Evolutionary conservation across 768 basidiomycete genomes (phyloP), one percentile per base, ranked within the genome.

Genomic region (Clitopilus hobsonii): DNA sequence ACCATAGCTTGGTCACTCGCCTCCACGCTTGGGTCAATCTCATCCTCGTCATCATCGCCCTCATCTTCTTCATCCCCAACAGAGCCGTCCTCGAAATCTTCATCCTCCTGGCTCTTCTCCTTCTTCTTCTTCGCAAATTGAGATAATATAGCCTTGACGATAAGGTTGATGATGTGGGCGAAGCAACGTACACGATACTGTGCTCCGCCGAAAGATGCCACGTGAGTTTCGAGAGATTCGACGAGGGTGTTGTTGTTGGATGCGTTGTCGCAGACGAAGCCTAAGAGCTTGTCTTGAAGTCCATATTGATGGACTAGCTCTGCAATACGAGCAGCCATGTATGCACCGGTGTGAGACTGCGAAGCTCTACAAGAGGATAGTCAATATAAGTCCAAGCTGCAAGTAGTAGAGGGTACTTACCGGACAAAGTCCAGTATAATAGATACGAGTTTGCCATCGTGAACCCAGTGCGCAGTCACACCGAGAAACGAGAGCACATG

Each of bases 401-500:
- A 20, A 20, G 18, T 18, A 41, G 6, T 41, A 41, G 6, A 6
- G 18, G n/a, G 16, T 38, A 51, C 56, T 18, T 30, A 62, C 60
- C 54, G 56, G 22, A 66, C 57, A 53, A 66, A 63, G 28, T 66
- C 60, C 4, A 64, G 58, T 16, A 63, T 62, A 3, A 62, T 29
- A 1, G 54, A 51, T 13, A 48, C 48, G 32, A 67, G 56, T 26
- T 62, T 45, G 10, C 61, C 64, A 8, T 63, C 52, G 2, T 47
- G 22, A 24, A 66, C 36, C 54, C 60, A 65, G 48, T 61, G 57
- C 6, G 63, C 56, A 6, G 65, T 65, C 7, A 65, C 58, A 2
- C 69, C 67, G 10, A 71, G 58, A 49, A 67, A 68, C 1, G 61
- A 60, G n/a, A 62, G 54, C 7, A 66, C 55, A 13, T 68, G 61